Conservation (phyloP, 805 yeast genomes). For the Yarrowia porcina region DNA sequence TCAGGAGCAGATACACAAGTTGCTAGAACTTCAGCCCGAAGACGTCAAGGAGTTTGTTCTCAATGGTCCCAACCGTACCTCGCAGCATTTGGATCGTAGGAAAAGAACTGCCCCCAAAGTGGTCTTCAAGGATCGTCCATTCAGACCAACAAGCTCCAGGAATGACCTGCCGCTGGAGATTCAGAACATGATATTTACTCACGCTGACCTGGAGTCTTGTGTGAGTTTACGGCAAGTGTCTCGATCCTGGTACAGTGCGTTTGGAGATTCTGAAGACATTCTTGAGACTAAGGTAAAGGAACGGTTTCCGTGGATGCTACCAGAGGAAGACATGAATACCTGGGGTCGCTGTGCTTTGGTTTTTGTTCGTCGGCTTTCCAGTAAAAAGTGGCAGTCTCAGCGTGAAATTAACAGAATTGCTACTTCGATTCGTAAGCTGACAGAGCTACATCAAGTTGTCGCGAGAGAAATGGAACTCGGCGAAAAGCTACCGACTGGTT, state of each 20-base stretch:
- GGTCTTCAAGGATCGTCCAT: background rate
- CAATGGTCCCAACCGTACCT: background rate
- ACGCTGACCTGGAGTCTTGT: background rate
- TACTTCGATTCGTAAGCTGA: background rate
- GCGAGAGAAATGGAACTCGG: background rate
- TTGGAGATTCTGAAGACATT: background rate
- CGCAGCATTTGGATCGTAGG: background rate
- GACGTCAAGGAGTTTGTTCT: background rate
- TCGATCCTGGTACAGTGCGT: background rate
- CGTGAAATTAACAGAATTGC: background rate
- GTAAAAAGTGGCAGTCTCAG: background rate
- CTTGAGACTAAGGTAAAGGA: background rate
- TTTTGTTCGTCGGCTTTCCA: background rate
- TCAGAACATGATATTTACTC: background rate
- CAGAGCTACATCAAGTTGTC: background rate
- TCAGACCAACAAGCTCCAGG: background rate
- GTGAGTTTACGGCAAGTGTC: background rate
- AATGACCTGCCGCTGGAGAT: background rate
- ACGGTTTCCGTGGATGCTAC: background rate
- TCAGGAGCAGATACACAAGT: background rate
- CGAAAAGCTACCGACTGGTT: background rate
- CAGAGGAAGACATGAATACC: background rate
- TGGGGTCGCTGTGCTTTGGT: background rate
- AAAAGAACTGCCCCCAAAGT: background rate
- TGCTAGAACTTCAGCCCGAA: background rate